Conservation (phyloP, 352 stramenopile species). For the Pythium utonaiense region DNA sequence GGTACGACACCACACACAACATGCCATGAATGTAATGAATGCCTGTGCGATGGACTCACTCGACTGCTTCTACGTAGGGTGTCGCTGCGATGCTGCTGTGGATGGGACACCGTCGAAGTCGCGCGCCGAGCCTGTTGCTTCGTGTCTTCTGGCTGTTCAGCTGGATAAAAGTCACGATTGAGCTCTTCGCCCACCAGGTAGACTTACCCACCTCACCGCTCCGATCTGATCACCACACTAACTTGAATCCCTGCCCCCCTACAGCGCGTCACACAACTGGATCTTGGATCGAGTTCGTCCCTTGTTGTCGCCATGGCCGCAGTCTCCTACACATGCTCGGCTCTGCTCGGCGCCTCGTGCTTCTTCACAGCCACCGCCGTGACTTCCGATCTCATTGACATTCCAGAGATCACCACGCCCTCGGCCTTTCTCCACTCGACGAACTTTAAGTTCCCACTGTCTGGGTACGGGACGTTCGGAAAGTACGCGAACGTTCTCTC, state of each 20-base stretch:
- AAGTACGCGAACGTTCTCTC: constrained; percentile 30
- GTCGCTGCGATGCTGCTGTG: constrained; percentile 36
- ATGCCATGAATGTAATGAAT: no score
- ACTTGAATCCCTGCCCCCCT: not conserved
- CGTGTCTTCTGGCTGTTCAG: constrained; percentile 60
- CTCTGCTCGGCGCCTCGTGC: constrained; percentile 48
- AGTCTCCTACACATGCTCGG: constrained; percentile 37
- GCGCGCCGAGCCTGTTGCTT: constrained; percentile 50
- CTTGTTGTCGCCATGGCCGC: constrained; percentile 25
- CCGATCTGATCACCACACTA: not conserved
- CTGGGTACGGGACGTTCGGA: constrained; percentile 54
- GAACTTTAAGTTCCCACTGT: constrained; percentile 34
- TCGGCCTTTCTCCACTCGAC: constrained; percentile 55
- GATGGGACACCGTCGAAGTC: constrained; percentile 72
- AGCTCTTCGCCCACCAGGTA: constrained; percentile 39
- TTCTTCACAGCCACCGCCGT: constrained; percentile 48
- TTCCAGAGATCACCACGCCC: constrained; percentile 45
- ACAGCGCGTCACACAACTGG: constrained; percentile 18
- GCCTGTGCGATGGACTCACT: not conserved
- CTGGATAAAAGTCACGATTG: constrained; percentile 46
- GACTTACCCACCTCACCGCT: not conserved
- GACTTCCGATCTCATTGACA: constrained; percentile 46
- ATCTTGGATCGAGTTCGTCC: constrained; percentile 8
- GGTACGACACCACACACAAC: constrained; percentile 32
- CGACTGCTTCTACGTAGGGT: not conserved